Conservation (phyloP, 805 yeast species). For the Brettanomyces sp. region DNA sequence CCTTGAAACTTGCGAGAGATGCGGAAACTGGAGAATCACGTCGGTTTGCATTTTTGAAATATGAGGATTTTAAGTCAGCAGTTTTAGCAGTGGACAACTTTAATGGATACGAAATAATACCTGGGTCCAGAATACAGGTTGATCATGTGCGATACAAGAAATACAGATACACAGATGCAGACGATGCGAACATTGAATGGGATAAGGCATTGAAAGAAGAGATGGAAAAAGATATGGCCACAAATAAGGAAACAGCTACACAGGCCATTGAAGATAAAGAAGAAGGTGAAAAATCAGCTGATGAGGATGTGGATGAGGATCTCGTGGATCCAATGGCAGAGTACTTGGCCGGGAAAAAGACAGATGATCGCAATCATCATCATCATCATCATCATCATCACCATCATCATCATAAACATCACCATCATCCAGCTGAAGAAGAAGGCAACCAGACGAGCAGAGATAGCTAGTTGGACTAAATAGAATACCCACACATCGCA, state of each 20-base stretch:
- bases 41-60: slow-evolving; percentile 78
- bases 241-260: slow-evolving; percentile 8
- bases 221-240: slow-evolving; percentile 37
- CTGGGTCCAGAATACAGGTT: slow-evolving; percentile 48
- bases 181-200: slow-evolving; percentile 32
- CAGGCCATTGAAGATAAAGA: not conserved
- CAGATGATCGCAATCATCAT: slow-evolving; percentile 7
- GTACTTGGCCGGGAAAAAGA: slow-evolving; percentile 4
- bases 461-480: no score
- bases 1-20: slow-evolving; percentile 61
- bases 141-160: slow-evolving; percentile 64
- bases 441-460: no score
- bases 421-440: no score
- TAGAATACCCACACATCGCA: not conserved
- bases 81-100: slow-evolving; percentile 83
- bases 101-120: slow-evolving; percentile 44
- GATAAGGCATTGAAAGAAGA: slow-evolving; percentile 25
- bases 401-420: not conserved
- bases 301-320: slow-evolving; percentile 7
- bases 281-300: slow-evolving; percentile 26
- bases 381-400: slow-evolving; percentile 3
- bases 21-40: slow-evolving; percentile 51
- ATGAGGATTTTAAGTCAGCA: slow-evolving; percentile 72
- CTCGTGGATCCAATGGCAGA: slow-evolving; percentile 2
- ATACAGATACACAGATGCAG: slow-evolving; percentile 32